Evolutionary conservation across 1,284 basidiomycete species (phyloP), one percentile per base, ranked within the genome.

Genomic region (Pseudozyma tsukubaensis): DNA sequence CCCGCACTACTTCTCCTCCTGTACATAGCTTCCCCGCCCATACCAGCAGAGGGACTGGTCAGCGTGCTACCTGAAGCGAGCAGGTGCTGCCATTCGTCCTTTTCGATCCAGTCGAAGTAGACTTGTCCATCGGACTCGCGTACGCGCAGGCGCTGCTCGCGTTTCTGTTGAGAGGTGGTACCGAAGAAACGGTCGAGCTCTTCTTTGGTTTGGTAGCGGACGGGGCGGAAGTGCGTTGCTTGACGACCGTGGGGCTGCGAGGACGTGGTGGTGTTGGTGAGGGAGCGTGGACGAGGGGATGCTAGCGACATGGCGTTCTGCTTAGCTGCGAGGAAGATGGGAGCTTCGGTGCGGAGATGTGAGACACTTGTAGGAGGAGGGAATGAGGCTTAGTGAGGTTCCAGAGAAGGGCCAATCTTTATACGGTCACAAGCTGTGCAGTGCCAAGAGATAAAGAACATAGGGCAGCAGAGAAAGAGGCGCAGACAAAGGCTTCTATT

Each of bases 101-200:
- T 61, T 42, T 74, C 75, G 35, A 69, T 63, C 24, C 47, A 44
- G 51, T 78, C 74, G 35, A 59, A 78, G 51, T 59, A 78, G 4
- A 71, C 55, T 16, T 51, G 55, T 9, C 76, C 76, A 36, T 78
- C 71, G 34, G 63, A 44, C 14, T 72, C 70, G 45, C 67, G 71
- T 3, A 64, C 59, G 3, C 76, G 65, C 7, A 78, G 47, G 4
- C 58, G 66, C 16, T 66, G 64, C 34, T 74, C 59, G 16, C 75
- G 65, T n/a, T 66, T 53, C 32, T 76, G 73, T 3, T 51, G 48
- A 10, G 58, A 4, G 4, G 73, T 76, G 36, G 51, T 59, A n/a
- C 76, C 76, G 49, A 78, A 78, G 45, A 78, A 69, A 1, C 59
- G 54, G 16, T 78, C 76, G 42, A 78, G 50, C 21, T 76, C 63